phyloP scores from a whole-genome alignment of 176 grass and related monocot genomes.

The Carex scoparia region DNA sequence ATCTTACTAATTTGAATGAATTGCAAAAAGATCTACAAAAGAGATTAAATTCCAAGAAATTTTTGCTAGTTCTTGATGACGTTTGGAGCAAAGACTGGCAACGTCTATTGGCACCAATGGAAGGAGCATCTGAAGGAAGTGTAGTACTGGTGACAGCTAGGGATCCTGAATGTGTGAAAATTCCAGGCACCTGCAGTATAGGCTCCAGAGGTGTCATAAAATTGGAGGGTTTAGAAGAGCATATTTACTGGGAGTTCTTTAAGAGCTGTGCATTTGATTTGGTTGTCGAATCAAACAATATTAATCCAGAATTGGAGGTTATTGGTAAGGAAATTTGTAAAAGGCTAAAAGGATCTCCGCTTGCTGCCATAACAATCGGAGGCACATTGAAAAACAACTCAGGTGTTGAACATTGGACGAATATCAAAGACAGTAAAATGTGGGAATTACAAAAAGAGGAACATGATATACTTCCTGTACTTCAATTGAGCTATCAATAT shows the following conservation, averaged over 20 bases:
- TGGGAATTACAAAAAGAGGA: constrained; percentile 23
- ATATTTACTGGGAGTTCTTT: constrained; percentile 14
- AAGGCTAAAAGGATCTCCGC: constrained; percentile 22
- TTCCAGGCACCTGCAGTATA: neutral
- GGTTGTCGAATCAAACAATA: neutral
- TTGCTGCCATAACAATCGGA: constrained; percentile 41
- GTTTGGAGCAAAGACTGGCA: constrained; percentile 21
- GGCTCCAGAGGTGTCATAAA: neutral
- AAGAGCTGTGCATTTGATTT: constrained; percentile 13
- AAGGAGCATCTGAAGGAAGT: constrained; percentile 10
- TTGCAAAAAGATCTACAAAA: neutral
- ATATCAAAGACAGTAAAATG: constrained; percentile 20
- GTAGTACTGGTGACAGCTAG: constrained; percentile 35
- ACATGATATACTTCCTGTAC: constrained; percentile 33
- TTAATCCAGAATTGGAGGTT: neutral
- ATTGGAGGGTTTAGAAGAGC: neutral
- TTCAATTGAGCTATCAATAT: constrained; percentile 49
- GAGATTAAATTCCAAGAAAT: neutral
- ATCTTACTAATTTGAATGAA: neutral
- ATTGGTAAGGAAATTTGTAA: constrained; percentile 24
- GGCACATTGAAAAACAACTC: constrained; percentile 3
- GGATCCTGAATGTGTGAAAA: neutral
- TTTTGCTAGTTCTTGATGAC: constrained; percentile 26
- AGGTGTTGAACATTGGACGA: constrained; percentile 8
- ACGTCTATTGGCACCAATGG: neutral